Evolutionary conservation across 805 yeast species (phyloP), one percentile per base, ranked within the genome.

Genomic region (Teunomyces panamensis): DNA sequence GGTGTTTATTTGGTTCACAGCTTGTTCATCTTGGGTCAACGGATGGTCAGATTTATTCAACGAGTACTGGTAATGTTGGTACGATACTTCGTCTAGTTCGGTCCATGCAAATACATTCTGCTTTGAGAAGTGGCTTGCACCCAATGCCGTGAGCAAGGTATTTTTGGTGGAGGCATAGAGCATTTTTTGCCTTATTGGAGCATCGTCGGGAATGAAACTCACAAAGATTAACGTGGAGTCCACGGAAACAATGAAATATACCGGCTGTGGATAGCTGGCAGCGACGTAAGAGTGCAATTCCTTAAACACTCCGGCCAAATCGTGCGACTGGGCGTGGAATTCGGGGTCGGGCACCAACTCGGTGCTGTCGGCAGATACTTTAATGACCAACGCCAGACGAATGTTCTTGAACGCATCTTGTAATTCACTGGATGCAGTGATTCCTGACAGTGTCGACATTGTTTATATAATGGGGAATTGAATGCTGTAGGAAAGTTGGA

Each of bases 141-240:
- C 97, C 34, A 92, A 73, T 52, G 85, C 84, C 55, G 87, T 81
- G 47, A 87, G 68, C 32, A 94, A 66, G 1, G 94, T 81, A 63
- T 81, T 85, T 51, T 89, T 89, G 9, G 95, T 84, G 2, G 97
- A 88, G 4, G 98, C 98, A 64, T 91, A 94, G 43, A 94, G 74
- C 97, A 94, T 94, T 64, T 92, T 94, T 48, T 79, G 76, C 49
- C 90, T 79, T 33, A 92, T 91, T 2, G 84, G 82, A 7, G 97
- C 87, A 44, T 66, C 65, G 63, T 92, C 97, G 0, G 99, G 97
- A 45, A 92, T 91, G 68, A 77, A 91, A 16, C 94, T 82, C 41
- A 90, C 78, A 57, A 92, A 90, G 3, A 80, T 75, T 30, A 53
- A 54, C 4, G 34, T 29, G 5, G 51, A 56, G 1, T 45, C 20